Evolutionary conservation across 2,329 filamentous ascomycete species (phyloP).

Genomic region (Diaporthe sp.): DNA sequence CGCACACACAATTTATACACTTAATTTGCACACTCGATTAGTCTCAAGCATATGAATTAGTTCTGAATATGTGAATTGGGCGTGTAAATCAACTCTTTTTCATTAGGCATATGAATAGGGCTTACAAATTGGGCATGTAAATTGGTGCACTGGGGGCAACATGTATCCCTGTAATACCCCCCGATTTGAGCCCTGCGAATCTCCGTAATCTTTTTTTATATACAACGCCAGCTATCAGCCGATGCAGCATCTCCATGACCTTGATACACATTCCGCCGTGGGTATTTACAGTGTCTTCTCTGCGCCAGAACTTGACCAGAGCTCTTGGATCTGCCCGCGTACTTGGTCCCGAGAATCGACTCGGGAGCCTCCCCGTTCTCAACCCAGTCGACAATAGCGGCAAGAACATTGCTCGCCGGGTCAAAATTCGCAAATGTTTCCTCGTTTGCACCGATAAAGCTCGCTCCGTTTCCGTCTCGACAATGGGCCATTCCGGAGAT

Average conservation of each 20-base stretch:
- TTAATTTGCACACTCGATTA: too few species aligned
- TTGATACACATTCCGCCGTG: constrained; percentile 50
- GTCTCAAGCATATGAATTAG: too few species aligned
- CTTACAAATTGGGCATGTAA: too few species aligned
- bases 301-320: constrained; percentile 47
- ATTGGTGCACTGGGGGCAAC: too few species aligned
- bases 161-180: too few species aligned
- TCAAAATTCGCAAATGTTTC: constrained; percentile 48
- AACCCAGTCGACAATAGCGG: constrained; percentile 62
- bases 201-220: constrained; percentile 9
- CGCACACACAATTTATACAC: too few species aligned
- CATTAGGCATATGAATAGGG: too few species aligned
- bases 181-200: too few species aligned
- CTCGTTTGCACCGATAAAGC: constrained; percentile 47
- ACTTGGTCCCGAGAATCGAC: constrained; percentile 53
- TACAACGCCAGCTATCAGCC: constrained; percentile 50
- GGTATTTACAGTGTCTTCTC: constrained; percentile 54
- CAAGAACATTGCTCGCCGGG: constrained; percentile 58
- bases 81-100: too few species aligned
- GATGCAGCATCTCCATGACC: constrained; percentile 47
- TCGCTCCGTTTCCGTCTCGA: constrained; percentile 58
- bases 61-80: too few species aligned
- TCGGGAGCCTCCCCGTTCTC: constrained; percentile 58
- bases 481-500: constrained; percentile 68
- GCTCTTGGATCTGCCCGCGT: constrained; percentile 45